Evolutionary conservation across 192 early-diverging fungal genomes (phyloP).

Genomic region (Fimicolochytrium jonesii): DNA sequence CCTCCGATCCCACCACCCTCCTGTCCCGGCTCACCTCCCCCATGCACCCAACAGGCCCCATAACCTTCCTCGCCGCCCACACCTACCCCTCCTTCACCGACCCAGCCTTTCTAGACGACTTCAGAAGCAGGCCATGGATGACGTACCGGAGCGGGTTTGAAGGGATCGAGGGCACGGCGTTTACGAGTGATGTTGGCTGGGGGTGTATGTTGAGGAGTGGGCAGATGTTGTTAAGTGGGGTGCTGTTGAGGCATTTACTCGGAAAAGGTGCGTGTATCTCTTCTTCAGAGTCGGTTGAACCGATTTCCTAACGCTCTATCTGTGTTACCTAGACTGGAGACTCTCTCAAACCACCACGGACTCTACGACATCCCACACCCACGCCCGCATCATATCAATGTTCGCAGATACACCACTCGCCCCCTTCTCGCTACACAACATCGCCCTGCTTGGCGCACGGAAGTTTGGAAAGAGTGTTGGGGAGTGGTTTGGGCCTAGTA

Average conservation of each 20-base stretch:
- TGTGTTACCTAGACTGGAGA: neutral
- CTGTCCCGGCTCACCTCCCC: neutral
- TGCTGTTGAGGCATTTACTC: conserved; percentile 69
- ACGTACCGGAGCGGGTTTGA: conserved; percentile 89
- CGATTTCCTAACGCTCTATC: too few species aligned
- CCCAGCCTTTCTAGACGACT: conserved; percentile 69
- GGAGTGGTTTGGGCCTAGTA: conserved; percentile 96
- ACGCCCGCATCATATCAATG: conserved; percentile 33
- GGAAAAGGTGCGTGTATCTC: conserved; percentile 68
- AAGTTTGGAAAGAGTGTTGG: conserved; percentile 88
- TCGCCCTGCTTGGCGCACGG: conserved; percentile 70
- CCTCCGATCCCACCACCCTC: neutral
- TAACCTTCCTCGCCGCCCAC: conserved; percentile 18
- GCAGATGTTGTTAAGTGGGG: conserved; percentile 86
- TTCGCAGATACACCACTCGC: conserved; percentile 73
- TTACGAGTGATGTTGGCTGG: conserved; percentile 76
- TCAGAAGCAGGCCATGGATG: conserved; percentile 80
- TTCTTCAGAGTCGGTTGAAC: too few species aligned
- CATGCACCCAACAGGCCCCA: conserved; percentile 1
- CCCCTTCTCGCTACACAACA: conserved; percentile 89
- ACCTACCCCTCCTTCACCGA: conserved; percentile 30
- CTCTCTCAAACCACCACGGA: neutral
- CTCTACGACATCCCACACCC: neutral
- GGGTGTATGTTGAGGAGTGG: conserved; percentile 97
- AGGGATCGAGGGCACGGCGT: conserved; percentile 66